Evolutionary conservation across 495 filamentous ascomycete species (phyloP), one percentile per base, ranked within the genome.

Genomic region (Neurospora sp.): DNA sequence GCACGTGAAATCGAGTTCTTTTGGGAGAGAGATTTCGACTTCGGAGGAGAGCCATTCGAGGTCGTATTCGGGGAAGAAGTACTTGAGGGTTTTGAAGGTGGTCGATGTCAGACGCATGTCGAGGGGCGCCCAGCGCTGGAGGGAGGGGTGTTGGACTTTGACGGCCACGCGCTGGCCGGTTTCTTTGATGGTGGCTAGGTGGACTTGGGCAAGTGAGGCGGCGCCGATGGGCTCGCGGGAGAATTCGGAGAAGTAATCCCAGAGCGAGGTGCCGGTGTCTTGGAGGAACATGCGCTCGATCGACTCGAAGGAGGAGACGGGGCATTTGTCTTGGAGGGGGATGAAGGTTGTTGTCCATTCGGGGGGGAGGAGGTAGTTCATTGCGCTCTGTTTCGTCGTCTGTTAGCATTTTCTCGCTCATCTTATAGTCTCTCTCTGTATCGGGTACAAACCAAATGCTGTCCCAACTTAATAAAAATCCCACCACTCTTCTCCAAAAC

Each of bases 271-370:
- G 3, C 93, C 94, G 0, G 94, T 98, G 75, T 99, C 96, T 37
- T 87, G 82, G 53, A 89, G 78, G 74, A 97, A 95, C 92, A 99
- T 93, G 68, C 88, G 84, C 79, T 91, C 87, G 71, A 99, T 94
- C 20, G 92, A 94, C 77, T 94, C 91, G 80, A 93, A 91, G 18
- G 94, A 95, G 12, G 94, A 97, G 9, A 98, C 91, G 3, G 96
- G 96, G 79, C 96, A 99, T 79, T 91, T 90, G 83, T 99, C 96
- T 82, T 99, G 96, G 5, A 99, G 87, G 4, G 96, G 96, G 76
- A 98, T 91, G 80, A 99, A 98, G 3, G 95, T 98, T 37, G 90
- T 90, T 42, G 94, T 97, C 96, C 96, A 99, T 83, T 99, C 96
- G 22, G 86, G 79, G 2, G 96, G 96, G 7, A 99, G 88, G 12